Evolutionary conservation across 495 filamentous ascomycete species (phyloP).

Genomic region (Parathielavia hyrcaniae): DNA sequence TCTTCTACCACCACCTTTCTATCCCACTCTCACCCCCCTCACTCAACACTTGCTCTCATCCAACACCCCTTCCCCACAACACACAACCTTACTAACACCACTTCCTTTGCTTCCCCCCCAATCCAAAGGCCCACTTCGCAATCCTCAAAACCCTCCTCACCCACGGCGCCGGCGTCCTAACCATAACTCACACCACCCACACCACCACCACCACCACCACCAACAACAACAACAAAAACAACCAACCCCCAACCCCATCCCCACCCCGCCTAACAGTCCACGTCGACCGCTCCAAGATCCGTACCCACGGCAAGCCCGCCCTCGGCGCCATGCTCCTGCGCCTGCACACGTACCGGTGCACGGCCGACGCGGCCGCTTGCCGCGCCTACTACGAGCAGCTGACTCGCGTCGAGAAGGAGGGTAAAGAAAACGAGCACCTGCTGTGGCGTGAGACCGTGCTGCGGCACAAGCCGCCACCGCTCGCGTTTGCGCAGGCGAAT

Average conservation of each 20-base stretch:
- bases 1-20: no score
- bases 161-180: slow-evolving; percentile 31
- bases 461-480: slow-evolving; percentile 28
- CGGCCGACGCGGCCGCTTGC: slow-evolving; percentile 39
- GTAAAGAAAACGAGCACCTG: slow-evolving; percentile 18
- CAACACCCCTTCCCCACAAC: neutral
- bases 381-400: slow-evolving; percentile 39
- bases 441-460: slow-evolving; percentile 37
- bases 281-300: slow-evolving; percentile 36
- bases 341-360: slow-evolving; percentile 45
- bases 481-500: slow-evolving; percentile 43
- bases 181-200: slow-evolving; percentile 28
- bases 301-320: slow-evolving; percentile 37
- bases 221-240: no score
- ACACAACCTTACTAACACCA: neutral
- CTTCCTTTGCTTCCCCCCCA: no score
- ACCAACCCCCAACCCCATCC: no score
- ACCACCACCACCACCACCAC: no score
- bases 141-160: slow-evolving; percentile 38
- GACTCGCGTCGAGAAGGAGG: slow-evolving; percentile 35
- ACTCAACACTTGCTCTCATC: no score
- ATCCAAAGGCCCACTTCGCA: slow-evolving; percentile 38
- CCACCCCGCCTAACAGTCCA: slow-evolving; percentile 27
- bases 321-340: slow-evolving; percentile 39
- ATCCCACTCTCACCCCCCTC: no score